Evolutionary conservation across 2,329 filamentous ascomycete genomes (phyloP), one percentile per base, ranked within the genome.

Genomic region (Pyrenophora graminea): DNA sequence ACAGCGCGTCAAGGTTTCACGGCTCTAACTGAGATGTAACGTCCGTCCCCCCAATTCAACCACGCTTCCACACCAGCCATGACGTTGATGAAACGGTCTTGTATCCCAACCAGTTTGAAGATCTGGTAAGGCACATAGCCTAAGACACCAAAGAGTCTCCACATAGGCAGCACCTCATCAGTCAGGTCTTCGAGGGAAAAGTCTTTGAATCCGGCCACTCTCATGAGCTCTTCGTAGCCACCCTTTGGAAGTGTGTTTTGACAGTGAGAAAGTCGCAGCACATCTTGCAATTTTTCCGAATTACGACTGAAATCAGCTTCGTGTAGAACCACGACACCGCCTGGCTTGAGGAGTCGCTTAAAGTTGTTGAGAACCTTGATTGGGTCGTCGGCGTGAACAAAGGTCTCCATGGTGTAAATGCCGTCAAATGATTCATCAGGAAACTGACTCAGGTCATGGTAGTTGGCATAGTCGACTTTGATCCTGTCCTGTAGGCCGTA

Each of bases 401-500:
- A 76, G 0, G 80, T 82, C 63, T 84, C 80, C 76, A 83, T 80
- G 0, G 80, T 83, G 62, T 83, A 84, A 23, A 79, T 67, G 3
- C 80, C 81, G 46, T 84, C 80, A 36, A 80, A 75, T 0, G 71
- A 76, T 3, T 58, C 64, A 21, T 68, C 56, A 0, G 57, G 46
- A 18, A 82, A 67, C 4, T 56, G 52, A 2, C 78, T 73, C 1
- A 84, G 71, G 53, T 82, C 68, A 55, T 83, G 80, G 57, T 83
- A 84, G 56, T 83, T 79, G 64, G 74, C 77, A 51, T 72, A 72
- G 3, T 59, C 62, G 12, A 78, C 75, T 0, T 63, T 62, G 13
- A 83, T 62, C 30, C 62, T 59, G 6, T 71, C 69, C 6, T 72
- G 53, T 3, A 79, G 59, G 1, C 67, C 66, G 2, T 64, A 62